phyloP scores from a whole-genome alignment of 306 rosid species.

The Arachis hypogaea region DNA sequence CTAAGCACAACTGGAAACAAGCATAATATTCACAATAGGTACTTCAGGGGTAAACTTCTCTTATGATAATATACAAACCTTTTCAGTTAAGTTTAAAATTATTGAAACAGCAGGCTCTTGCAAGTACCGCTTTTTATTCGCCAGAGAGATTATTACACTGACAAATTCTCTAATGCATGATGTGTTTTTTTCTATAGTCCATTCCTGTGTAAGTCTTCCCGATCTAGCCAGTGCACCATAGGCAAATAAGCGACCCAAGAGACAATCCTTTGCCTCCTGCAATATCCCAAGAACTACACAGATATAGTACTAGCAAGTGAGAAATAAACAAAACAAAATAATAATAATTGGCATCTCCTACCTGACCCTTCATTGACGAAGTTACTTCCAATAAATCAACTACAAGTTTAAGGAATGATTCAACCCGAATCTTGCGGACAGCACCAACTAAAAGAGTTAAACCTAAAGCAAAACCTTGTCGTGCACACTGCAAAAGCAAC shows the following conservation, averaged over 20 bases:
- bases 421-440: constrained; percentile 58
- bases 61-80: constrained; percentile 51
- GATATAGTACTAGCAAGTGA: constrained; percentile 25
- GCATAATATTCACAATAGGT: background rate
- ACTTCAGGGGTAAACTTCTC: constrained; percentile 10
- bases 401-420: constrained; percentile 78
- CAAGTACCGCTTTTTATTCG: constrained; percentile 83
- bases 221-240: constrained; percentile 90
- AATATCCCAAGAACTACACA: constrained; percentile 41
- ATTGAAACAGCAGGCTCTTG: constrained; percentile 90
- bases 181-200: constrained; percentile 56
- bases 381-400: constrained; percentile 78
- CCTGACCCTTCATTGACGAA: constrained; percentile 99
- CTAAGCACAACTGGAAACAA: constrained; percentile 1
- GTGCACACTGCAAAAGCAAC: constrained; percentile 80
- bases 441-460: constrained; percentile 57
- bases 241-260: constrained; percentile 88
- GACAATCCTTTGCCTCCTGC: constrained; percentile 90
- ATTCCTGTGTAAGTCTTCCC: constrained; percentile 71
- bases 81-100: constrained; percentile 69
- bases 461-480: constrained; percentile 94
- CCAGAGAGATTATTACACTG: constrained; percentile 63
- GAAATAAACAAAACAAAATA: constrained; percentile 17
- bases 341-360: constrained; percentile 39
- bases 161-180: constrained; percentile 66